Evolutionary conservation across 2,329 filamentous ascomycete species (phyloP).

Genomic region (Fusarium euwallaceae): DNA sequence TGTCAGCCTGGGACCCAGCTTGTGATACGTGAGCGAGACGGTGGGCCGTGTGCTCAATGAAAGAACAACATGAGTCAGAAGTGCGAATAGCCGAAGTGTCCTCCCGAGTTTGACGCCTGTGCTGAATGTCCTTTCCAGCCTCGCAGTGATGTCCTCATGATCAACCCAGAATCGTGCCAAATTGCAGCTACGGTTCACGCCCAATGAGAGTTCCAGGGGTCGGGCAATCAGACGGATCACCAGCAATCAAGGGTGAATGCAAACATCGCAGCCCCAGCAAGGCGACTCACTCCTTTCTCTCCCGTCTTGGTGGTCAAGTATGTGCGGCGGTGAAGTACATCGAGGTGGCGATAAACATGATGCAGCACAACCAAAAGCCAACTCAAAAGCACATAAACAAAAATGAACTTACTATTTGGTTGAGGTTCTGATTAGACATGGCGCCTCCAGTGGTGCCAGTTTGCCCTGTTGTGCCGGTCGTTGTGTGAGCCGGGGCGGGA

Average conservation of each 20-base stretch:
- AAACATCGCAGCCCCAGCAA: background rate
- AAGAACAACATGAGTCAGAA: background rate
- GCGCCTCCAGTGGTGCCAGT: conserved; percentile 52
- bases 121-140: background rate
- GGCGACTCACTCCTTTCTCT: background rate
- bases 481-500: conserved; percentile 48
- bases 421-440: conserved; percentile 89
- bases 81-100: background rate
- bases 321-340: background rate
- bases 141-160: background rate
- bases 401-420: conserved; percentile 85
- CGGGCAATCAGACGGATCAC: background rate
- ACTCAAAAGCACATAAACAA: conserved; percentile 14
- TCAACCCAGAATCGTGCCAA: background rate
- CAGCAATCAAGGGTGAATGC: background rate
- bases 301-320: background rate
- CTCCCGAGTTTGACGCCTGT: background rate
- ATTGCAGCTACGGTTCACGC: background rate
- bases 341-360: background rate
- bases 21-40: background rate
- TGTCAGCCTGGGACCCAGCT: conserved; percentile 18
- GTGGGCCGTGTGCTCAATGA: background rate
- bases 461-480: conserved; percentile 46
- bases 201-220: background rate
- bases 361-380: background rate